Conservation (phyloP, 495 filamentous ascomycete species). For the Aspergillus biplanus region DNA sequence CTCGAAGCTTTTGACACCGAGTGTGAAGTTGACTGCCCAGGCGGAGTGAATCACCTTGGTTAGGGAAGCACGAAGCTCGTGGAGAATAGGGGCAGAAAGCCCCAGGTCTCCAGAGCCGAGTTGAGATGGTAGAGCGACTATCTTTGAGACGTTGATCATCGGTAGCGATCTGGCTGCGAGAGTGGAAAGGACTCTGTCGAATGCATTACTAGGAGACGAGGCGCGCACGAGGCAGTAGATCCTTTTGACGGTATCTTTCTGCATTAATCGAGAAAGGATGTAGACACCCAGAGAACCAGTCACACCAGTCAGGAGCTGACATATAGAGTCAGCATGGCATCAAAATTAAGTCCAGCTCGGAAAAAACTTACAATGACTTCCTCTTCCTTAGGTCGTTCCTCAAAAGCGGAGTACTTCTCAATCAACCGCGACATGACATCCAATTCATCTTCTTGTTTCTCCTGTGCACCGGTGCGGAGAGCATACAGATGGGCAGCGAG, state of each 20-base stretch:
- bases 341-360: too few relatives aligned
- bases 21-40: constrained; percentile 77
- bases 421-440: constrained; percentile 38
- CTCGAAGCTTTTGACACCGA: constrained; percentile 62
- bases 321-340: constrained; percentile 15
- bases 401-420: constrained; percentile 39
- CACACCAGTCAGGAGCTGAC: constrained; percentile 56
- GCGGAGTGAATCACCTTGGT: constrained; percentile 64
- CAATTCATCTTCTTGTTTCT: constrained; percentile 34
- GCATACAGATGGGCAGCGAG: constrained; percentile 35
- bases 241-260: constrained; percentile 33
- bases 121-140: constrained; percentile 18
- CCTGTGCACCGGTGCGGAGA: constrained; percentile 27
- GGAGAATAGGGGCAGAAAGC: constrained; percentile 36
- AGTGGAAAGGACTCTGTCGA: constrained; percentile 40
- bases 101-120: constrained; percentile 23
- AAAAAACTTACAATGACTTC: constrained; percentile 20
- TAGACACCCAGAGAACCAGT: constrained; percentile 65
- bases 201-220: constrained; percentile 37
- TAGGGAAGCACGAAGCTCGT: constrained; percentile 42
- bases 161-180: constrained; percentile 44
- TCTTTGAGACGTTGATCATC: constrained; percentile 22
- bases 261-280: constrained; percentile 50
- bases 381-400: background rate
- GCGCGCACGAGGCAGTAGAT: constrained; percentile 65